These are phyloP conservation scores for Pilobolus umbonatus DNA, from an alignment of 192 early-diverging fungal genomes.

Conservation along the genomic window DNA sequence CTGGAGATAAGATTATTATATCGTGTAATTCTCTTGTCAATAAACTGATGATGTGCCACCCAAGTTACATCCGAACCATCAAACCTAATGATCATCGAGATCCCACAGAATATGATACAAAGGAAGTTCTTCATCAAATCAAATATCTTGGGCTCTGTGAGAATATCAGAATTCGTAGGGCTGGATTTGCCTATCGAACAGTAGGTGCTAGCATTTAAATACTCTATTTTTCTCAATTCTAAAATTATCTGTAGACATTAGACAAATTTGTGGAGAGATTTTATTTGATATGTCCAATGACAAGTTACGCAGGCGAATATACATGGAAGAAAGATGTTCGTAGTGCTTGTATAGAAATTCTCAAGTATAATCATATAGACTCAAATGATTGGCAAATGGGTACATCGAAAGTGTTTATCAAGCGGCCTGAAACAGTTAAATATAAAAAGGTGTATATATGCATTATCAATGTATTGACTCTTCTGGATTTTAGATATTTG, in stretches of 20 bases:
- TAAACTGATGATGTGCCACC: slow-evolving; percentile 89
- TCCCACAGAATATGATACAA: slow-evolving; percentile 80
- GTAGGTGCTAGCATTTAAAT: no score
- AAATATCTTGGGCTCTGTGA: slow-evolving; percentile 94
- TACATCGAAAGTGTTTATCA: slow-evolving; percentile 89
- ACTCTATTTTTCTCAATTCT: not conserved
- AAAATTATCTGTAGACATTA: slow-evolving; percentile 17
- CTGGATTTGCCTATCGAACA: slow-evolving; percentile 85
- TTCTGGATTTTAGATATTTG: slow-evolving; percentile 49
- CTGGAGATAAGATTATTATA: slow-evolving; percentile 91
- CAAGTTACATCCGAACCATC: slow-evolving; percentile 92
- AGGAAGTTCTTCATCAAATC: slow-evolving; percentile 90
- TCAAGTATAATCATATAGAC: slow-evolving; percentile 79
- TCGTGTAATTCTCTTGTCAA: slow-evolving; percentile 79
- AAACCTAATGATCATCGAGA: slow-evolving; percentile 95
- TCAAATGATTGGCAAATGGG: slow-evolving; percentile 91
- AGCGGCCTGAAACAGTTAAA: slow-evolving; percentile 77
- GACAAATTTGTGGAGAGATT: slow-evolving; percentile 55
- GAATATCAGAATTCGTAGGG: slow-evolving; percentile 90
- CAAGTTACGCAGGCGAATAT: slow-evolving; percentile 76
- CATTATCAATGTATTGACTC: not conserved
- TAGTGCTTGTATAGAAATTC: slow-evolving; percentile 72
- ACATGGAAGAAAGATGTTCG: slow-evolving; percentile 73
- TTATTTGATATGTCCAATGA: slow-evolving; percentile 64
- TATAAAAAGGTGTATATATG: not conserved